Base-by-base conservation (phyloP, 2,329 filamentous ascomycete species). In the Colletotrichum brevisporum region DNA sequence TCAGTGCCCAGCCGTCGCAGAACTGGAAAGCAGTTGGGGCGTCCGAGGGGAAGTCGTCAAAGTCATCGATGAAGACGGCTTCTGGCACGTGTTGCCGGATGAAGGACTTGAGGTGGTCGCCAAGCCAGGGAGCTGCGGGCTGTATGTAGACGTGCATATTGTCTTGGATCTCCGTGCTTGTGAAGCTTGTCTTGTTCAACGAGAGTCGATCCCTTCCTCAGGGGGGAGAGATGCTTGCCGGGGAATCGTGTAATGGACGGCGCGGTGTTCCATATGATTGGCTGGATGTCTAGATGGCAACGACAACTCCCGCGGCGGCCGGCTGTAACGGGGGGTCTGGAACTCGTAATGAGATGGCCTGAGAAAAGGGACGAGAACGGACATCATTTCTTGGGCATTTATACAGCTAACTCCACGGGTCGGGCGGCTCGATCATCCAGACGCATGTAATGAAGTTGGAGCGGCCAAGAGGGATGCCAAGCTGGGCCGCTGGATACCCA, bases 1-100 rank as follows among this genome's bases (percentile, higher is more conserved):
- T 79, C 3, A 82, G 68, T 15, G 74, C 74, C 76, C 77, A 80
- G 6, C 79, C 80, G 41, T 80, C 76, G 47, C 79, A 79, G 31
- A 75, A 75, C 43, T 82, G 78, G 18, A 80, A 78, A 1, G 76
- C 68, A 0, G 59, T 70, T 18, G 21, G 24, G 1, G 72, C 72
- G 12, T 74, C 63, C 0, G 63, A 12, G 0, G 78, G 79, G 5
- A 82, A 73, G 0, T 77, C 62, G 0, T 64, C 66, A 27, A 78
- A 73, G 21, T 76, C 65, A 9, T 80, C 63, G 52, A 78, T 54
- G 43, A 76, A 81, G 47, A 75, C 66, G 5, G 74, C 73, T 6
- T 76, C 73, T 0, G 76, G 76, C 0, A 77, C 73, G 26, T 80
- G 76, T 1, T 64, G 64, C 5, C 61, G 71, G 56, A 81, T 75